These are phyloP conservation scores for Aspergillus ostianus DNA, from an alignment of 495 filamentous ascomycete species.

Conservation along the genomic window DNA sequence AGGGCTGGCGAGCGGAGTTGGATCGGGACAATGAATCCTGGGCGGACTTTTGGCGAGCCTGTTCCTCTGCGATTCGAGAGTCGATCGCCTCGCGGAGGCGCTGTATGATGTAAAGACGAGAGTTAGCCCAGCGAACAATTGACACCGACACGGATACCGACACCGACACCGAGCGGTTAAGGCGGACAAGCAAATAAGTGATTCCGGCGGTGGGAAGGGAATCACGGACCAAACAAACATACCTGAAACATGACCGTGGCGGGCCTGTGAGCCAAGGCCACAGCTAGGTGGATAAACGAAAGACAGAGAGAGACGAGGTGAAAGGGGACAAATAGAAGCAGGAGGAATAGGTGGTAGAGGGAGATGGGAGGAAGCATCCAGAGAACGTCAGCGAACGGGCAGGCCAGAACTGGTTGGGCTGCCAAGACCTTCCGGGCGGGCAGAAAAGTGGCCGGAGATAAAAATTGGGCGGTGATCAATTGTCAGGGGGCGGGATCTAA, in stretches of 20 bases:
- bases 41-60: constrained; percentile 66
- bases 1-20: constrained; percentile 46
- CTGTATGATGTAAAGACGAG: constrained; percentile 37
- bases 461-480: neutral
- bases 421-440: neutral
- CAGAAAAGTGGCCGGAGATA: neutral
- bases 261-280: constrained; percentile 35
- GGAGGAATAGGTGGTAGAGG: constrained; percentile 18
- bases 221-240: constrained; percentile 10
- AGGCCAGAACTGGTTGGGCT: neutral
- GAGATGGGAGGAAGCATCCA: constrained; percentile 23
- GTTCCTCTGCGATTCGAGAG: constrained; percentile 83
- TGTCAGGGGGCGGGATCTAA: neutral
- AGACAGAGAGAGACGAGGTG: constrained; percentile 22
- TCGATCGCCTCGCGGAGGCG: constrained; percentile 85
- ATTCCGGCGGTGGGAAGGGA: neutral
- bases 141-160: neutral
- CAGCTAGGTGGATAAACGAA: constrained; percentile 23
- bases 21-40: constrained; percentile 50
- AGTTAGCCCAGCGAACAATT: neutral
- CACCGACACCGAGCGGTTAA: neutral
- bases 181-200: constrained; percentile 1
- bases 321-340: constrained; percentile 12
- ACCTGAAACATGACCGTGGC: constrained; percentile 51
- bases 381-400: neutral